These are phyloP conservation scores for Monosporozyma yasuniensis DNA, from an alignment of 805 yeast species.

Conservation along the genomic window DNA sequence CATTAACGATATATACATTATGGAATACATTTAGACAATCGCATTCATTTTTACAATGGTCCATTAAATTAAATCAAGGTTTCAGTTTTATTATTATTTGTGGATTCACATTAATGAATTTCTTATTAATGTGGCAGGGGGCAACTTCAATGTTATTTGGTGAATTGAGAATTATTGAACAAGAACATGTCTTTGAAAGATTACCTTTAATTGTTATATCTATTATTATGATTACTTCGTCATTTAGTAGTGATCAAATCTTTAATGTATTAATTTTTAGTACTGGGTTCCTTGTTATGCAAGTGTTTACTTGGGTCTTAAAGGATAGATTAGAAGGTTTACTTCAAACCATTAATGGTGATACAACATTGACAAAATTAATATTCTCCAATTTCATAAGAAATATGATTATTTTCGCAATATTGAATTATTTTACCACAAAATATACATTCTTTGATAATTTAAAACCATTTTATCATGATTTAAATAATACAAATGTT, in stretches of 20 bases:
- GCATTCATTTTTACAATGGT: constrained; percentile 33
- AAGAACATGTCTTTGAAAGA: constrained; percentile 63
- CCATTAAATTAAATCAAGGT: constrained; percentile 45
- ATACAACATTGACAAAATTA: constrained; percentile 26
- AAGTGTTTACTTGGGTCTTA: constrained; percentile 71
- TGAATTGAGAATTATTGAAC: constrained; percentile 60
- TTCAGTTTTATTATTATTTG: constrained; percentile 34
- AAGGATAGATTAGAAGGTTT: constrained; percentile 39
- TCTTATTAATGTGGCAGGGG: constrained; percentile 36
- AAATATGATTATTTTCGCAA: constrained; percentile 37
- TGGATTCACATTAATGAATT: constrained; percentile 37
- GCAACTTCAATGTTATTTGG: constrained; percentile 59
- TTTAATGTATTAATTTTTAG: constrained; percentile 36
- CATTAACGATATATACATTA: background rate
- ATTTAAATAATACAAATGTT: constrained; percentile 19
- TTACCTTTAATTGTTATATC: constrained; percentile 57
- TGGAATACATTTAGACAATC: constrained; percentile 4
- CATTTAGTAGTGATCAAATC: constrained; percentile 42
- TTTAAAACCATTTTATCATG: constrained; percentile 33
- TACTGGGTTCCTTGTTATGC: constrained; percentile 39
- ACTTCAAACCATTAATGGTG: constrained; percentile 36
- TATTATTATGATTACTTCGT: constrained; percentile 47
- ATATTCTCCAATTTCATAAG: constrained; percentile 16
- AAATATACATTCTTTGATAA: background rate
- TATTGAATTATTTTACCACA: constrained; percentile 37